Conservation (phyloP, 257 asterid species). For the Ophiorrhiza pumila region DNA sequence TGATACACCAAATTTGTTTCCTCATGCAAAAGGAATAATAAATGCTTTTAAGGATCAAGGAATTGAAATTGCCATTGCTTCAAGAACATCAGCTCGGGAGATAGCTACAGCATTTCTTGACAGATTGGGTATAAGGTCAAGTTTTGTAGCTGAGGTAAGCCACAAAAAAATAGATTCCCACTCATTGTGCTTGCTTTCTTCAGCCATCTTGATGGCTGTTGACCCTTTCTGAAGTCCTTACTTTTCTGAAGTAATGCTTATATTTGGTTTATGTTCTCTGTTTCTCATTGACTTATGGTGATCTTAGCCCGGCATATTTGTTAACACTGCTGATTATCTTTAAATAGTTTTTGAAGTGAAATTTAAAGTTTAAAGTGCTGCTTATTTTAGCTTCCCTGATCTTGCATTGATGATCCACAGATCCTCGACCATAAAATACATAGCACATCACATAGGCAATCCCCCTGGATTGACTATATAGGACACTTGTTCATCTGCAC, state of each 20-base stretch:
- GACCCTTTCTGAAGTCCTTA: background rate
- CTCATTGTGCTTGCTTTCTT: background rate
- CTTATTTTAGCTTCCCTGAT: background rate
- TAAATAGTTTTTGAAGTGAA: background rate
- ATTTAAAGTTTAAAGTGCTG: background rate
- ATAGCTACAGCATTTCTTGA: conserved; percentile 29
- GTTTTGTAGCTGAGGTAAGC: conserved; percentile 31
- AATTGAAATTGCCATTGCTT: conserved; percentile 33
- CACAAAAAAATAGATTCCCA: background rate
- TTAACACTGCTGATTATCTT: background rate
- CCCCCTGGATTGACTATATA: background rate
- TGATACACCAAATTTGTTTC: conserved; percentile 24
- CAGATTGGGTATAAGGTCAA: conserved; percentile 23
- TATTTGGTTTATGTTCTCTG: conserved; percentile 1
- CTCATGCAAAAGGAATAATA: conserved; percentile 31
- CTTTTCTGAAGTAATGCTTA: background rate
- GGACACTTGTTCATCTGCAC: background rate
- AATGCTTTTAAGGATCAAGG: conserved; percentile 27
- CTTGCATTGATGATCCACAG: background rate
- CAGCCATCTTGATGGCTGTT: background rate
- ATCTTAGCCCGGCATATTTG: background rate
- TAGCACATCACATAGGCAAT: background rate
- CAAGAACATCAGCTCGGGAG: conserved; percentile 30
- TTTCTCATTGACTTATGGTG: background rate
- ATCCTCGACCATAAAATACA: background rate